Evolutionary conservation across 2,329 filamentous ascomycete species (phyloP).

Genomic region (Amylocarpus encephaloides): DNA sequence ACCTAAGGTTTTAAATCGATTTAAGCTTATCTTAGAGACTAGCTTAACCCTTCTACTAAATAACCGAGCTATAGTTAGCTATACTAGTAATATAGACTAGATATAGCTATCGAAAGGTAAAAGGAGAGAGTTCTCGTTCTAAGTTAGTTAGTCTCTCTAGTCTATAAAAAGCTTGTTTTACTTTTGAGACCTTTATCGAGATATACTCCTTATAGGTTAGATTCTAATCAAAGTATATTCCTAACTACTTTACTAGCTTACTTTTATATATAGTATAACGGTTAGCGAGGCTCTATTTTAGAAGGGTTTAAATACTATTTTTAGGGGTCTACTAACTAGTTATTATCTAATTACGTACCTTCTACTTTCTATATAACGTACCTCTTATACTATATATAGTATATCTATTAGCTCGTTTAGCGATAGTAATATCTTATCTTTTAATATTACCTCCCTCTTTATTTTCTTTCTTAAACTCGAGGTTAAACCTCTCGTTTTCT

Average conservation of each 20-base stretch:
- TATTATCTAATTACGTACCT: slow-evolving; percentile 7
- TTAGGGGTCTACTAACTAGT: slow-evolving; percentile 9
- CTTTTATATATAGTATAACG: slow-evolving; percentile 8
- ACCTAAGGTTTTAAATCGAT: too few species aligned
- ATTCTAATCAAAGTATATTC: not conserved
- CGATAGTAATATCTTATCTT: not conserved
- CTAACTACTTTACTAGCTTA: not conserved
- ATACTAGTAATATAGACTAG: too few species aligned
- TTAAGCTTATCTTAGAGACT: too few species aligned
- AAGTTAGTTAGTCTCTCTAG: too few species aligned
- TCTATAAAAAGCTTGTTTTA: too few species aligned
- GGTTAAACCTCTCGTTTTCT: too few species aligned
- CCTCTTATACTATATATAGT: not conserved
- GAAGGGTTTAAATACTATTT: slow-evolving; percentile 7
- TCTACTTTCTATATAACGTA: slow-evolving; percentile 2
- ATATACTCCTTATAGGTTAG: not conserved
- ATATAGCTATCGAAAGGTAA: too few species aligned
- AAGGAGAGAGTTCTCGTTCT: too few species aligned
- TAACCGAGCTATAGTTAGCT: too few species aligned
- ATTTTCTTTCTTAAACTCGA: not conserved
- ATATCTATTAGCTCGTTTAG: not conserved
- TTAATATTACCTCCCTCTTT: not conserved
- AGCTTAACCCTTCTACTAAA: too few species aligned
- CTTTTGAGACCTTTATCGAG: too few species aligned
- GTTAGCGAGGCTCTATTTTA: slow-evolving; percentile 9